Conservation (phyloP, 331 rosid genomes). For the Quercus lobata region DNA sequence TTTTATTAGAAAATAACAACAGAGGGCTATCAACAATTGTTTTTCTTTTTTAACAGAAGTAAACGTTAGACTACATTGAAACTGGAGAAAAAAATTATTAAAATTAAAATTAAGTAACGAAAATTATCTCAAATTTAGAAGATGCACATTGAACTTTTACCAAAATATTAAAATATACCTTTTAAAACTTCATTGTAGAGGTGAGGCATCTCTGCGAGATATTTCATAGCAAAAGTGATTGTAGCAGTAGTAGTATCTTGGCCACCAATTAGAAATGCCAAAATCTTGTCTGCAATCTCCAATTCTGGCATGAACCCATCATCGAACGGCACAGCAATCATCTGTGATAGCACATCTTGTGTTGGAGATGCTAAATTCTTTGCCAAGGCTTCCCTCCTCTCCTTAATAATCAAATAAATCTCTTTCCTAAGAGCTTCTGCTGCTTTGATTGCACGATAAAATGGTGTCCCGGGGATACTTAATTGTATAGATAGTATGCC, state of each 20-base stretch:
- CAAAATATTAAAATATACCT: neutral
- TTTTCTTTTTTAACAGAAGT: no score
- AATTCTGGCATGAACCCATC: neutral
- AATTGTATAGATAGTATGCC: neutral
- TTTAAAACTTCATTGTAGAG: neutral
- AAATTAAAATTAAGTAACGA: no score
- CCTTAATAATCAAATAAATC: slow-evolving; percentile 18
- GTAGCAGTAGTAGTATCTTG: neutral
- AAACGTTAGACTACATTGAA: no score
- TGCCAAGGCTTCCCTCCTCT: slow-evolving; percentile 21
- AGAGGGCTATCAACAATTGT: no score
- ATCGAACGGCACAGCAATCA: neutral
- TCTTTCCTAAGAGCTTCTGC: slow-evolving; percentile 26
- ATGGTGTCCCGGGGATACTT: slow-evolving; percentile 31
- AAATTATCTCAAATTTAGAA: no score
- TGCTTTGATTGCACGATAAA: slow-evolving; percentile 28
- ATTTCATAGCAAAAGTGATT: neutral
- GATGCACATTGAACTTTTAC: no score
- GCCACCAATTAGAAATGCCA: neutral
- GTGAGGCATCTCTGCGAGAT: neutral
- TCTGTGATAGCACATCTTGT: slow-evolving; percentile 30
- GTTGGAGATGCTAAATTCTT: slow-evolving; percentile 8
- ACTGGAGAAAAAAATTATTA: no score
- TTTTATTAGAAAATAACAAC: no score
- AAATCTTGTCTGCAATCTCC: neutral